Evolutionary conservation across 2,329 filamentous ascomycete genomes (phyloP).

Genomic region (Fusarium pseudoanthophilum): DNA sequence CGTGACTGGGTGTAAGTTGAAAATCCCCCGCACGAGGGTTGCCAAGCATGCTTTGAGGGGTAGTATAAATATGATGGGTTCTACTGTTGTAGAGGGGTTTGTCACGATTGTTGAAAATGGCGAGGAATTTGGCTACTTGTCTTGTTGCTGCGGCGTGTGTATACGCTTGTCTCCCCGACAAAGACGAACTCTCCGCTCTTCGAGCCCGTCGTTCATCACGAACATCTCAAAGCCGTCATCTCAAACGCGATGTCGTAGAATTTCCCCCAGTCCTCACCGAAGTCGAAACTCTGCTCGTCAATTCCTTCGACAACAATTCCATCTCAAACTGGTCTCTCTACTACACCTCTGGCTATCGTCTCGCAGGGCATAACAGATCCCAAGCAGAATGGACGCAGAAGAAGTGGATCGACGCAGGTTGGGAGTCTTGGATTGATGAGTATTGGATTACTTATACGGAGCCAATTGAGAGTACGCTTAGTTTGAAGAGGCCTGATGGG

Average conservation of each 20-base stretch:
- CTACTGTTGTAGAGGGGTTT: no score
- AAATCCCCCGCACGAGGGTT: conserved; percentile 9
- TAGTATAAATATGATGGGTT: conserved; percentile 5
- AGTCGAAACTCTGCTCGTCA: conserved; percentile 12
- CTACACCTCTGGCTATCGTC: conserved; percentile 34
- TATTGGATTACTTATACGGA: conserved; percentile 39
- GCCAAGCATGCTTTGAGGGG: background rate
- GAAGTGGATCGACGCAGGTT: conserved; percentile 31
- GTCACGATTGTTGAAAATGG: conserved; percentile 4
- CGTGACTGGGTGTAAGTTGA: background rate
- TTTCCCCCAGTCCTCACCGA: conserved; percentile 14
- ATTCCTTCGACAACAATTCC: conserved; percentile 30
- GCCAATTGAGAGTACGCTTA: conserved; percentile 29
- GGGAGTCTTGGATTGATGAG: conserved; percentile 35
- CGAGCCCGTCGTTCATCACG: conserved; percentile 5
- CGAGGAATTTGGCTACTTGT: conserved; percentile 11
- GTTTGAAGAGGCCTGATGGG: conserved; percentile 23
- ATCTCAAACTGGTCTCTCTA: conserved; percentile 35
- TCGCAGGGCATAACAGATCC: conserved; percentile 27
- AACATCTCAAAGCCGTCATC: background rate
- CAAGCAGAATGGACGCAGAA: conserved; percentile 37
- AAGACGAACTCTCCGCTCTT: conserved; percentile 17
- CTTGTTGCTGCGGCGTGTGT: conserved; percentile 28
- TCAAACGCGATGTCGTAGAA: conserved; percentile 14
- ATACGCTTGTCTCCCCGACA: conserved; percentile 30